These are phyloP conservation scores for Quambalaria eucalypti DNA, from an alignment of 1,284 basidiomycete genomes.

Conservation along the genomic window DNA sequence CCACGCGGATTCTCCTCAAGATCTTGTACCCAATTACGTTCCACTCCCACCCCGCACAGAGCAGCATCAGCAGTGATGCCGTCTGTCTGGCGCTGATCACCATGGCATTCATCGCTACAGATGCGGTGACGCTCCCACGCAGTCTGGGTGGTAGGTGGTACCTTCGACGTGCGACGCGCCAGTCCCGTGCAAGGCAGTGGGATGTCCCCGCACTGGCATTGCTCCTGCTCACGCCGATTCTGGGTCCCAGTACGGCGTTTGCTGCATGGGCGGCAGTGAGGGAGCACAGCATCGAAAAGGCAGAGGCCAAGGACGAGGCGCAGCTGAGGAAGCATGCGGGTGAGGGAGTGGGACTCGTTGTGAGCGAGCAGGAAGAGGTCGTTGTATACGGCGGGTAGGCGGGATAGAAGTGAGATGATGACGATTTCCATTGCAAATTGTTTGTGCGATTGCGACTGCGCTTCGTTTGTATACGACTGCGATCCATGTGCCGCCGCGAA, in stretches of 20 bases:
- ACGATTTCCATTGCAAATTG: no score
- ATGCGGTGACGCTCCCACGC: neutral
- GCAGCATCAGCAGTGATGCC: constrained; percentile 5
- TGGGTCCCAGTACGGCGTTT: neutral
- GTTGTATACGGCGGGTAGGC: no score
- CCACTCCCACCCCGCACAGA: constrained; percentile 9
- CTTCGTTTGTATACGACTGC: no score
- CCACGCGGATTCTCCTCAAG: neutral
- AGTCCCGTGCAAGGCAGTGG: no score
- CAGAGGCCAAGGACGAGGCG: neutral
- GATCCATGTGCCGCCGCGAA: no score
- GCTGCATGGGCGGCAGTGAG: neutral
- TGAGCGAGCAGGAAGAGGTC: no score
- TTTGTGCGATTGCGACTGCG: no score
- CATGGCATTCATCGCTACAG: neutral
- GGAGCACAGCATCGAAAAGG: neutral
- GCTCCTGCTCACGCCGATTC: neutral
- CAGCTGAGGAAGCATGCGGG: neutral
- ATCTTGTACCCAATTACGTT: neutral
- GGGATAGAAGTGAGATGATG: no score
- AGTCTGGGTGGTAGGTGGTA: no score
- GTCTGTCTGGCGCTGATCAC: constrained; percentile 3
- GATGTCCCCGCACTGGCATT: neutral
- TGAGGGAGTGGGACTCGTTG: neutral
- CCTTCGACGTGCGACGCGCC: no score